Conservation (phyloP, 2,329 filamentous ascomycete genomes). For the Fonsecaea monophora region DNA sequence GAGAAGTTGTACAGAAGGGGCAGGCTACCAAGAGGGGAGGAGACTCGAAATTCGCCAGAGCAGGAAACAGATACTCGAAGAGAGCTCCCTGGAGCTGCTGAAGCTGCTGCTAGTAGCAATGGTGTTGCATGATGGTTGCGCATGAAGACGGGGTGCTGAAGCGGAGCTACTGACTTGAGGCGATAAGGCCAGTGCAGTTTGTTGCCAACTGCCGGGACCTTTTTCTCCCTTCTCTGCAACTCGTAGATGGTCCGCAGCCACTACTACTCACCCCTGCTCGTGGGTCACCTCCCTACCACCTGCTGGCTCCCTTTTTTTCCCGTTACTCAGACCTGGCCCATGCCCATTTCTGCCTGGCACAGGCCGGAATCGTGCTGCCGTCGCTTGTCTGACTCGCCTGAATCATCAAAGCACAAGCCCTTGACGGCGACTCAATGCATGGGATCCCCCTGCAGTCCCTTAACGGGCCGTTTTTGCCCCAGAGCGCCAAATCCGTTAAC, state of each 20-base stretch:
- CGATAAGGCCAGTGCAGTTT: not conserved
- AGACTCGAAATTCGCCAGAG: not conserved
- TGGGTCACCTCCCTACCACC: not conserved
- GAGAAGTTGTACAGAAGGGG: not conserved
- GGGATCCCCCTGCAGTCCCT: not conserved
- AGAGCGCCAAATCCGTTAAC: not conserved
- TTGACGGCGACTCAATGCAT: not conserved
- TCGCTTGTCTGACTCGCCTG: constrained; percentile 1
- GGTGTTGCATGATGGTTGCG: not conserved
- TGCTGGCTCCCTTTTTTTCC: not conserved
- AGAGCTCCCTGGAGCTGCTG: too few relatives aligned
- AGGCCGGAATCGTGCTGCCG: constrained; percentile 3
- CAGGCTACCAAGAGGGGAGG: not conserved
- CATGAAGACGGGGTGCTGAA: not conserved
- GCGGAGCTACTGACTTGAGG: not conserved
- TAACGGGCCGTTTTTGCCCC: not conserved
- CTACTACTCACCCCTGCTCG: not conserved
- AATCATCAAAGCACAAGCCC: not conserved
- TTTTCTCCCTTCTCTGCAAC: not conserved
- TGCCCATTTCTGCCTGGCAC: constrained; percentile 7
- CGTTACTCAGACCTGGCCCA: not conserved
- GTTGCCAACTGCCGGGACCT: not conserved
- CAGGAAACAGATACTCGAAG: not conserved
- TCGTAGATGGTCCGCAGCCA: not conserved
- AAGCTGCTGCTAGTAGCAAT: not conserved